Conservation (phyloP, 441 rosid genomes). For the Euphorbia schlechtendalii region DNA sequence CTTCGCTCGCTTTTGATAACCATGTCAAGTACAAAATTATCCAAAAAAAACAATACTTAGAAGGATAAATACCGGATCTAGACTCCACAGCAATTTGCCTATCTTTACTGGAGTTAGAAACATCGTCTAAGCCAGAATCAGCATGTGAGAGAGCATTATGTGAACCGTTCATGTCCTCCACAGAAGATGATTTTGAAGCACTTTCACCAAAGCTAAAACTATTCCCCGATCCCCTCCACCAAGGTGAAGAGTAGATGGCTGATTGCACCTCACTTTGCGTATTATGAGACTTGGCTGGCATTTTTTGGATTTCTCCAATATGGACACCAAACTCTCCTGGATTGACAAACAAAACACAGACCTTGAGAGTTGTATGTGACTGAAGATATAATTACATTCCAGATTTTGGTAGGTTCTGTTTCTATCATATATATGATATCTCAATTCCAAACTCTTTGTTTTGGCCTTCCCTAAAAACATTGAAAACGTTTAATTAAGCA, state of each 20-base stretch:
- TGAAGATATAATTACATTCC: too few relatives aligned
- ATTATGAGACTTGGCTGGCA: constrained; percentile 40
- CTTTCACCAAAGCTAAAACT: constrained; percentile 24
- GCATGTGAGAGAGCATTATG: constrained; percentile 22
- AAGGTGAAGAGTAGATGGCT: constrained; percentile 34
- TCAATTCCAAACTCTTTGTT: not conserved
- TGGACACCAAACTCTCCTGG: too few relatives aligned
- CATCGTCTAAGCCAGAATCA: constrained; percentile 23
- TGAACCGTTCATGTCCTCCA: constrained; percentile 24
- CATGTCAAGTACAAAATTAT: not conserved
- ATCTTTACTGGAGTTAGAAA: constrained; percentile 17
- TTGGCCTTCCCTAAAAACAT: not conserved
- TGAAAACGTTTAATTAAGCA: too few relatives aligned
- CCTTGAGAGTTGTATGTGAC: not conserved
- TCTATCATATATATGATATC: too few relatives aligned
- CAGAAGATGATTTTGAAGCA: constrained; percentile 26
- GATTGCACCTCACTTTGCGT: constrained; percentile 30
- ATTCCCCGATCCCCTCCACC: constrained; percentile 50
- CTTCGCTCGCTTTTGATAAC: too few relatives aligned
- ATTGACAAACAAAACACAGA: not conserved
- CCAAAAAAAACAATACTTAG: not conserved
- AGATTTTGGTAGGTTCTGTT: not conserved
- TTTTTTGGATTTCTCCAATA: constrained; percentile 26
- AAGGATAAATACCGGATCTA: constrained; percentile 18
- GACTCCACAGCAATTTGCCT: constrained; percentile 15